Percentiles rank a stretch among this genome's conserved stretches.
Evolutionary conservation across 257 asterid species (phyloP).

Genomic region (Solanum habrochaites): DNA sequence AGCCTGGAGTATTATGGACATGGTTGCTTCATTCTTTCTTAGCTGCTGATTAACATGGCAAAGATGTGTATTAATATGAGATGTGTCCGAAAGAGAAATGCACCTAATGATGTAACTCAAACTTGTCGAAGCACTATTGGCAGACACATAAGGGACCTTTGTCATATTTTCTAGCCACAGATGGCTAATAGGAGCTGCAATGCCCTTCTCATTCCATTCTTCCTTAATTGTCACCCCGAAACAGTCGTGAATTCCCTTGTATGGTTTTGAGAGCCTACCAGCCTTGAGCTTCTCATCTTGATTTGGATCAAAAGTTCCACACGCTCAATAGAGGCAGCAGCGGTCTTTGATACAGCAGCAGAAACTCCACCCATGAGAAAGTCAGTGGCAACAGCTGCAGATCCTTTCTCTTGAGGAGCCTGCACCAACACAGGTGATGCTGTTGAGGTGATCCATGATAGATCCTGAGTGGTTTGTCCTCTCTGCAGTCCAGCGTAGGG

Average conservation of each 20-base stretch:
- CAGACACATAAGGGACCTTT: no score
- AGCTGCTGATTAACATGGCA: no score
- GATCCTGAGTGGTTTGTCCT: slow-evolving; percentile 36
- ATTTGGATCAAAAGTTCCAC: slow-evolving; percentile 84
- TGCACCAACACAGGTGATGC: slow-evolving; percentile 75
- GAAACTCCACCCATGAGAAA: slow-evolving; percentile 96
- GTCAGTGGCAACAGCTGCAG: slow-evolving; percentile 61
- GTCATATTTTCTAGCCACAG: no score
- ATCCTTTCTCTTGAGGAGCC: slow-evolving; percentile 84
- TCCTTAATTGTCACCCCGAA: slow-evolving; percentile 55
- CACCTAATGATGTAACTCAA: no score
- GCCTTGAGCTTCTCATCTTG: slow-evolving; percentile 83
- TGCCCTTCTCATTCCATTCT: slow-evolving; percentile 7
- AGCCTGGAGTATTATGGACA: no score
- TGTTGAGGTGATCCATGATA: slow-evolving; percentile 57
- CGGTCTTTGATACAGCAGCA: slow-evolving; percentile 89
- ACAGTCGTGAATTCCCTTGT: slow-evolving; percentile 86
- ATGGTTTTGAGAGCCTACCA: slow-evolving; percentile 81
- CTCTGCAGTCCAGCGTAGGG: slow-evolving; percentile 45
- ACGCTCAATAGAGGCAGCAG: slow-evolving; percentile 91
- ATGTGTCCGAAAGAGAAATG: no score
- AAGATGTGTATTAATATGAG: no score
- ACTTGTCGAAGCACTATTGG: no score
- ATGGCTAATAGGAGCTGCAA: no score
- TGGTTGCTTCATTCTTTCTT: no score